Percentiles rank a stretch among this genome's conserved stretches.
These are phyloP conservation scores for Plasmodium billcollinsi DNA, from an alignment of 169 alveolate genomes.

Conservation along the genomic window DNA sequence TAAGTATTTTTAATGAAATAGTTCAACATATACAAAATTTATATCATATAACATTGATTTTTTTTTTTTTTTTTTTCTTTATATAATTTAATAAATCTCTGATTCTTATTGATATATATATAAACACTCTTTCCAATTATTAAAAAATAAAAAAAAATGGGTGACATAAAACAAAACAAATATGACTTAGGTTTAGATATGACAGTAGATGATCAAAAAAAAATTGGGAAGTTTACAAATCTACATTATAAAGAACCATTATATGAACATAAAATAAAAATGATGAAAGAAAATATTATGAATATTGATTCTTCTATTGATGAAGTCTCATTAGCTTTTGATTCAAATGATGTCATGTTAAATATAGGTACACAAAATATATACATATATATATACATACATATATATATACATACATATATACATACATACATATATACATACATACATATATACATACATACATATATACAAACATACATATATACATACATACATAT, in stretches of 20 bases:
- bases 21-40: no score
- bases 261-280: constrained; percentile 62
- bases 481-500: background rate
- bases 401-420: background rate
- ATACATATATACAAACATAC: background rate
- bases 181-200: constrained; percentile 76
- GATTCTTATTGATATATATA: no score
- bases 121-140: no score
- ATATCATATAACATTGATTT: no score
- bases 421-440: no score
- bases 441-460: background rate
- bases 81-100: no score
- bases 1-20: no score
- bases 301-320: constrained; percentile 72
- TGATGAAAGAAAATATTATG: constrained; percentile 53
- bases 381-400: background rate
- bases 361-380: constrained; percentile 37
- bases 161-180: constrained; percentile 29
- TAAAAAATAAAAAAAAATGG: constrained; percentile 9
- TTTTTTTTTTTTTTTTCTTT: no score
- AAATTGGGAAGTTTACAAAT: constrained; percentile 72
- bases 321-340: constrained; percentile 57
- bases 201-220: constrained; percentile 72
- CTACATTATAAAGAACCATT: constrained; percentile 62
- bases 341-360: constrained; percentile 56